These are phyloP conservation scores for Talaromyces proteolyticus DNA, from an alignment of 495 filamentous ascomycete species.

Conservation along the genomic window DNA sequence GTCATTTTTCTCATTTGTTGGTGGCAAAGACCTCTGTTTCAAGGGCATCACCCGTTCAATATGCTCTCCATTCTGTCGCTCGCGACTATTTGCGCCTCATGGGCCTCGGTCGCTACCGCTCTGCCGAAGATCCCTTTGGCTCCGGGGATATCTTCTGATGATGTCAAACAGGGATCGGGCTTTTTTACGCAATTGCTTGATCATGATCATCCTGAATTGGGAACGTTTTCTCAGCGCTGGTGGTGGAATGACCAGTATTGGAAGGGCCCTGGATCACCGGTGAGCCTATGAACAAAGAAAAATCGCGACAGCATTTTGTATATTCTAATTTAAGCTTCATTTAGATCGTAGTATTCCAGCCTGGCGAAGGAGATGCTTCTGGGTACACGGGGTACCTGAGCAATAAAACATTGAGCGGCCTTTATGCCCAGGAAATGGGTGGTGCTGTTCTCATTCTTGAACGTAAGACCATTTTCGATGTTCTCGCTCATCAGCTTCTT, in stretches of 20 bases:
- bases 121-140: neutral
- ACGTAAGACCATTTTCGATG: slow-evolving; percentile 26
- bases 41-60: neutral
- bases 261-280: slow-evolving; percentile 48
- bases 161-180: slow-evolving; percentile 7
- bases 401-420: slow-evolving; percentile 44
- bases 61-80: slow-evolving; percentile 1
- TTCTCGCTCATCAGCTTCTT: neutral
- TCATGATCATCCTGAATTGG: slow-evolving; percentile 42
- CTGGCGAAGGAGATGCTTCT: slow-evolving; percentile 50
- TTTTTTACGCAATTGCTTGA: slow-evolving; percentile 49
- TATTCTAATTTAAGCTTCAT: slow-evolving; percentile 5
- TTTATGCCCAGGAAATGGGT: slow-evolving; percentile 46
- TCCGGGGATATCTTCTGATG: neutral
- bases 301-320: too few relatives aligned
- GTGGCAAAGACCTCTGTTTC: neutral
- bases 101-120: neutral
- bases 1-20: neutral
- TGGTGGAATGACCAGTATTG: slow-evolving; percentile 45
- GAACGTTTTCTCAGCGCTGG: slow-evolving; percentile 50
- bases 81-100: neutral
- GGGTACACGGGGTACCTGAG: slow-evolving; percentile 44
- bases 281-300: too few relatives aligned
- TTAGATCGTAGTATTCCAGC: slow-evolving; percentile 49
- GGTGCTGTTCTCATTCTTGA: slow-evolving; percentile 54